phyloP scores from a whole-genome alignment of 805 yeast species.

The Kodamaea sagamina region DNA sequence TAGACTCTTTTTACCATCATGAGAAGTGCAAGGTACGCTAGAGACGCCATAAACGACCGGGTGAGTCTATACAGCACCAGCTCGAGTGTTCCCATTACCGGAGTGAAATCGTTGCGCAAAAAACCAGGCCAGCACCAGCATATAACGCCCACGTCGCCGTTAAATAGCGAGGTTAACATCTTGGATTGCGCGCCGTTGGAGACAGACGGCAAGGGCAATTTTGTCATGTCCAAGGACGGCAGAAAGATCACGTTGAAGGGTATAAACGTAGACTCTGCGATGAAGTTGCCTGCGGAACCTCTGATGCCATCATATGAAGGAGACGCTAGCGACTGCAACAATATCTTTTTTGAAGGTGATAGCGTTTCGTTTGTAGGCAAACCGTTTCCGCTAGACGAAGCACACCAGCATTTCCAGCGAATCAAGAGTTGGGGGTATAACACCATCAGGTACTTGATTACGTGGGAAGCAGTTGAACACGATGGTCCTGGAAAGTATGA shows the following conservation, averaged over 20 bases:
- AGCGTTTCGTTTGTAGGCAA: slow-evolving; percentile 77
- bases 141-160: slow-evolving; percentile 16
- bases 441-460: slow-evolving; percentile 68
- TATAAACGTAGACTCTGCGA: slow-evolving; percentile 74
- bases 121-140: slow-evolving; percentile 20
- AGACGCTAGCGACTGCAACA: slow-evolving; percentile 34
- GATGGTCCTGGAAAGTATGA: slow-evolving; percentile 84
- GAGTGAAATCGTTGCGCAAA: slow-evolving; percentile 30
- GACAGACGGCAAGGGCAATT: slow-evolving; percentile 54
- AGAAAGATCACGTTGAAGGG: slow-evolving; percentile 71
- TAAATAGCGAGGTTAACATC: slow-evolving; percentile 12
- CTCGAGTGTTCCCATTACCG: slow-evolving; percentile 27
- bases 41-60: slow-evolving; percentile 35
- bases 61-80: slow-evolving; percentile 31
- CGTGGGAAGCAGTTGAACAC: slow-evolving; percentile 95
- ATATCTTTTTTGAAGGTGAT: slow-evolving; percentile 68
- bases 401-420: slow-evolving; percentile 64
- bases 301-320: slow-evolving; percentile 43
- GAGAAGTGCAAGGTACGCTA: slow-evolving; percentile 27
- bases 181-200: slow-evolving; percentile 25
- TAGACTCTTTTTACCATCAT: slow-evolving; percentile 10
- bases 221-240: slow-evolving; percentile 55
- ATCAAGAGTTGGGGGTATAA: slow-evolving; percentile 83
- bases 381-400: slow-evolving; percentile 77
- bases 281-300: slow-evolving; percentile 70